Evolutionary conservation across 768 basidiomycete genomes (phyloP), one percentile per base, ranked within the genome.

Genomic region (Leccinum arenicola): DNA sequence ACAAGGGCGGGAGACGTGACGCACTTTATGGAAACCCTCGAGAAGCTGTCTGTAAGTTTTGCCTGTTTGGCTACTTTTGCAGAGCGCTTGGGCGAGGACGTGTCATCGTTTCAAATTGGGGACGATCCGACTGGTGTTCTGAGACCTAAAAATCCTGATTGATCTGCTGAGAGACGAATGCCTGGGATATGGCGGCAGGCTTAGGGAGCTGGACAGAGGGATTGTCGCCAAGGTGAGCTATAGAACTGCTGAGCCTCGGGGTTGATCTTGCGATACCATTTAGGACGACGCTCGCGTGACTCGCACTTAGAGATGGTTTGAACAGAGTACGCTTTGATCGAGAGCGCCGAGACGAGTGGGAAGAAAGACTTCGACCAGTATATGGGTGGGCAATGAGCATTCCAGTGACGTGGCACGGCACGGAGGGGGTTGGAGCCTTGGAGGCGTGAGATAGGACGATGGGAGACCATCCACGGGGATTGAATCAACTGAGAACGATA

Each of bases 11-110:
- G 23, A 58, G 55, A 45, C n/a, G 3, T 11, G 55, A 74, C 83
- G 63, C 68, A 88, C 88, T 33, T 84, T 84, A 65, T 89, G 86
- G 15, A 90, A 72, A 49, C 76, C 75, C 60, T 89, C 86, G n/a
- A 90, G 69, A 19, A 85, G 85, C 55, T 82, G 82, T 69, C 82
- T 86, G 70, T 85, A 88, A 7, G 68, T 81, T 78, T 68, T 81
- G 65, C 67, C 79, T 64, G 68, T 75, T 73, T 62, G 73, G 70
- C 57, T 68, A 29, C 74, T 72, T 17, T 75, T 72, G 53, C 64
- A 64, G 31, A 80, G 71, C 9, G 81, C 78, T 62, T 80, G 78
- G 12, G 87, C 77, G 21, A 91, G 78, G 7, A 82, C 67, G 11
- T 78, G 54, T 90, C 87, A 67, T 91, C 88, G 19, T 79, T 75